A percentile compares a stretch with the other conserved stretches of the same genome.
phyloP scores from a whole-genome alignment of 768 basidiomycete genomes.

The Aureoboletus auriporus region DNA sequence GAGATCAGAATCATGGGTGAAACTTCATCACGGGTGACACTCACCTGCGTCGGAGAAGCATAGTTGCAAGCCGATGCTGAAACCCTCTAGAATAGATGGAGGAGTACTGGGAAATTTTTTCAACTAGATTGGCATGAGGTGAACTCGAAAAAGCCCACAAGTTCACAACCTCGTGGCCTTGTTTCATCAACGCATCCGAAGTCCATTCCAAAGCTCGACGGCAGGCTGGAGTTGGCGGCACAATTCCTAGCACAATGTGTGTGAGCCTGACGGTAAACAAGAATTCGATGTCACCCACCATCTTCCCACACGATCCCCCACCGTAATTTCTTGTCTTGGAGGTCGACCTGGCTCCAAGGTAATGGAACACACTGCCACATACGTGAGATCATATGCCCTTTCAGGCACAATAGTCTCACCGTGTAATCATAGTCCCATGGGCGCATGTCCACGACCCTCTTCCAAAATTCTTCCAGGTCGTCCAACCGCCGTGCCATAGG shows the following conservation, averaged over 20 bases:
- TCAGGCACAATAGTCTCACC: slow-evolving; percentile 20
- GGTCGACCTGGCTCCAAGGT: slow-evolving; percentile 37
- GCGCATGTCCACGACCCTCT: slow-evolving; percentile 36
- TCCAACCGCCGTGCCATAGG: slow-evolving; percentile 41
- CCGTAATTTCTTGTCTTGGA: slow-evolving; percentile 31
- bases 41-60: slow-evolving; percentile 55
- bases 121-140: neutral
- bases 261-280: neutral
- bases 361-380: slow-evolving; percentile 37
- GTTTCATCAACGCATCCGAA: slow-evolving; percentile 30
- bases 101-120: slow-evolving; percentile 29
- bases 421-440: slow-evolving; percentile 44
- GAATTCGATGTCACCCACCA: slow-evolving; percentile 24
- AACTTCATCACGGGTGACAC: neutral
- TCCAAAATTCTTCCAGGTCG: slow-evolving; percentile 42
- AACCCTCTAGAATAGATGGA: slow-evolving; percentile 48
- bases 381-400: neutral
- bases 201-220: slow-evolving; percentile 34
- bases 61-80: slow-evolving; percentile 50
- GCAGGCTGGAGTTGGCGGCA: slow-evolving; percentile 39
- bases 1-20: neutral
- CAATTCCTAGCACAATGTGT: slow-evolving; percentile 24
- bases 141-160: slow-evolving; percentile 29
- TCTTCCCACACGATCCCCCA: slow-evolving; percentile 42
- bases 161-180: slow-evolving; percentile 38